Evolutionary conservation across 2,329 filamentous ascomycete species (phyloP), one percentile per base, ranked within the genome.

Genomic region (Hymenotorrendiella dingleyae): DNA sequence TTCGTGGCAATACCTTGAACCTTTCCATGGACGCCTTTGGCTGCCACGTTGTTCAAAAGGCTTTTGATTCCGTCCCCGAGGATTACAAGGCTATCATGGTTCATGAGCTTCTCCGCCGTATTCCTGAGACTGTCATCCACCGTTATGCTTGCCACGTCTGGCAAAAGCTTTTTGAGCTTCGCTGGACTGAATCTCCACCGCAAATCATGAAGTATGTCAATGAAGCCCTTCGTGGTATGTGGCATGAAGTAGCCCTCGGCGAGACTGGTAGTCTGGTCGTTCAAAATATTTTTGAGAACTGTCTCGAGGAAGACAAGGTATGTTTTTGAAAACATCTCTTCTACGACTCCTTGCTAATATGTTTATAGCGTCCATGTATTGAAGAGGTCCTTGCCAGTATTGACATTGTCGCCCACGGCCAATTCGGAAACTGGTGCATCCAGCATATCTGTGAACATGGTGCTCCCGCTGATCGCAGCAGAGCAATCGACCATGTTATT

Each of bases 341-440:
- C 11, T 35, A 16, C 42, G 3, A 26, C 34, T 20, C 28, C 24
- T 14, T 38, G 21, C 53, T 61, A 50, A 59, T 23, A 51, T 39
- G 36, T 23, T 42, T 50, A n/a, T 54, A 94, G 90, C 89, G 94
- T 47, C 90, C 90, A 34, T 96, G 93, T 61, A 94, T 98, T 60
- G 90, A 95, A 64, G 93, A 98, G 65, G 93, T 98, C 28, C 78
- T 98, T 43, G 79, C 78, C 47, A 96, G 93, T 62, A 95, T 98
- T 56, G 89, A 98, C 66, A 86, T 95, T 49, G 89, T 98, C 59
- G 86, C 93, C 46, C 91, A 96, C 63, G 93, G 93, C 20, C 93
- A 98, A 63, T 98, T 98, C 62, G 93, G 93, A 43, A 98, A 98
- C 64, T 98, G 93, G 93, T 98, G 93, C 69, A 97, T 98, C 58